These are phyloP conservation scores for Myxozyma melibiosi DNA, from an alignment of 805 yeast species.

Conservation along the genomic window DNA sequence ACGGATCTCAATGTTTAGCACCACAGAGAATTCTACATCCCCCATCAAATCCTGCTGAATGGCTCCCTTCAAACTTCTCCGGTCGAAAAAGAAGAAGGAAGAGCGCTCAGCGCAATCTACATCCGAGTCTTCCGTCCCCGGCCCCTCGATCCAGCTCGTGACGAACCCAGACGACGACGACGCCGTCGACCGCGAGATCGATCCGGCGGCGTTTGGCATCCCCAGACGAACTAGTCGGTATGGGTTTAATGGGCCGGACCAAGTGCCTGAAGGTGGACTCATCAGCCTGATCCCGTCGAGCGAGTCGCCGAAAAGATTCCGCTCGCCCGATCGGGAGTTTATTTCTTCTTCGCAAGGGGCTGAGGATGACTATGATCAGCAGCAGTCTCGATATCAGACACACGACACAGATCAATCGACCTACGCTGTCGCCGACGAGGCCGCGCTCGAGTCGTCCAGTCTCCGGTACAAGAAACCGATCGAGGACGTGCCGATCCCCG, in stretches of 20 bases:
- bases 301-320: neutral
- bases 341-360: neutral
- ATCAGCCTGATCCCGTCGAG: constrained; percentile 16
- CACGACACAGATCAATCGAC: no score
- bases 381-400: no score
- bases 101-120: neutral
- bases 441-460: no score
- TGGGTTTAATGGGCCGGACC: neutral
- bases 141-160: neutral
- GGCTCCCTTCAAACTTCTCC: constrained; percentile 20
- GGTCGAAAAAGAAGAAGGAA: constrained; percentile 9
- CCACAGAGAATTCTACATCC: no score
- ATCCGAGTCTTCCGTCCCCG: neutral
- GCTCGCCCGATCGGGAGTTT: neutral
- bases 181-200: no score
- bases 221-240: neutral
- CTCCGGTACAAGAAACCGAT: no score
- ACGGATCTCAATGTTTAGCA: no score
- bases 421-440: no score
- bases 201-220: neutral
- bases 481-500: no score
- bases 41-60: neutral
- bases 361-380: no score
- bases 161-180: constrained; percentile 2
- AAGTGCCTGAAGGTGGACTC: constrained; percentile 6